Base-by-base conservation (phyloP, 1,284 basidiomycete genomes). In the Cryptococcus depauperatus region DNA sequence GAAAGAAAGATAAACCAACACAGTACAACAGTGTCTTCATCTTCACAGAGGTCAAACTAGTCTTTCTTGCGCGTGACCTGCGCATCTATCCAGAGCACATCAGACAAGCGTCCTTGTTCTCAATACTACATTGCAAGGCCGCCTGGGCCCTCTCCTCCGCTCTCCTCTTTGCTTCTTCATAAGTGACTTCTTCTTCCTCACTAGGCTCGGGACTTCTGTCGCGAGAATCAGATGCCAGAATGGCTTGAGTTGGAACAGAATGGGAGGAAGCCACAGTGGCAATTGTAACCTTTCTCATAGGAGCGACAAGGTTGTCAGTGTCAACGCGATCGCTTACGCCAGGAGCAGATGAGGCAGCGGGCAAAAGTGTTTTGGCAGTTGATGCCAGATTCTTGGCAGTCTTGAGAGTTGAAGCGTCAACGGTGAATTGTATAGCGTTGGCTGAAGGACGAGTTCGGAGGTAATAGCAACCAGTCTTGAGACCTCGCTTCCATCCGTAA, bases 401-500 rank as follows among this genome's bases (percentile, higher is more conserved):
- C 50, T 88, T 85, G 53, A 91, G 77, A 44, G 84, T 74, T 30
- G 74, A 79, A 70, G 83, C 83, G 68, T 95, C 91, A 52, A 98
- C 82, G 11, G 95, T 99, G 76, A 99, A 98, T 75, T 98, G 91
- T 72, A 95, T 92, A 32, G 95, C 95, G 64, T 90, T 84, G 23
- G 90, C 87, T 8, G 92, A 90, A 2, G 95, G 89, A 44, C 87
- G 80, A 35, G 95, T 97, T 47, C 95, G 83, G 42, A 99, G 79
- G 74, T 98, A 97, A 75, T 78, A 75, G 84, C 91, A 90, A 57
- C 90, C 95, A 0, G 95, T 98, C 82, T 99, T 99, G 65, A 99
- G 75, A 23, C 95, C 95, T 73, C 89, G 89, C 80, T 95, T 95
- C 95, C 93, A 98, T 21, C 92, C 95, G 71, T 98, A 97, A 75